Percentiles rank a stretch among this genome's conserved stretches.
Evolutionary conservation across 768 basidiomycete genomes (phyloP).

Genomic region (Trametes sanguinea): DNA sequence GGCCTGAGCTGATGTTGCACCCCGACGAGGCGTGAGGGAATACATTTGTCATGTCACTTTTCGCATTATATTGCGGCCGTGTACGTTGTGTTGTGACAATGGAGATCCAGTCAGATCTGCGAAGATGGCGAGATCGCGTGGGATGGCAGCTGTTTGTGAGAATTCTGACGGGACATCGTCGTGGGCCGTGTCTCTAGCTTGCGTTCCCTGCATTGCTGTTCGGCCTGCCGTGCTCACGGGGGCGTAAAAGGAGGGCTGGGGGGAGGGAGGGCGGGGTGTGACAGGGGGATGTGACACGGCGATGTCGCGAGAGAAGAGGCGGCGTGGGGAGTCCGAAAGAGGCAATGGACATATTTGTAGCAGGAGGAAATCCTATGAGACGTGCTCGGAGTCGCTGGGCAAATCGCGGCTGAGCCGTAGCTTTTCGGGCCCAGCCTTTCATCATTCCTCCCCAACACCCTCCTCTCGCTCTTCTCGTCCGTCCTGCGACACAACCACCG

Average conservation of each 20-base stretch:
- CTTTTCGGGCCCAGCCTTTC: conserved; percentile 25
- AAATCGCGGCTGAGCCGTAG: conserved; percentile 29
- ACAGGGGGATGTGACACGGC: conserved; percentile 28
- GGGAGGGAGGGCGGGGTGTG: conserved; percentile 12
- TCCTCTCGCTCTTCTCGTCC: conserved; percentile 14
- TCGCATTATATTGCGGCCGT: conserved; percentile 16
- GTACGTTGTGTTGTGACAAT: conserved; percentile 16
- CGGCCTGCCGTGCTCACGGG: background rate
- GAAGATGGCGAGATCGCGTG: conserved; percentile 10
- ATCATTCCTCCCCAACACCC: conserved; percentile 21
- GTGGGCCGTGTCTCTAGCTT: background rate
- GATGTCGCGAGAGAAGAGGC: conserved; percentile 24
- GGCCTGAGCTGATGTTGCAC: conserved; percentile 87
- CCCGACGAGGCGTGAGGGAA: conserved; percentile 53
- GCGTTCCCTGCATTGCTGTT: too few species aligned
- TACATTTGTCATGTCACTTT: conserved; percentile 14
- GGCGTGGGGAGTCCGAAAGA: conserved; percentile 26
- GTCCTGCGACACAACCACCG: background rate
- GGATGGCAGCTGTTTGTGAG: background rate
- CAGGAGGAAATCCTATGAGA: conserved; percentile 29
- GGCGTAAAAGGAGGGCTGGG: background rate
- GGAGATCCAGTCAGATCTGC: conserved; percentile 12
- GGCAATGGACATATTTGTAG: conserved; percentile 32
- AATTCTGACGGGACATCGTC: background rate
- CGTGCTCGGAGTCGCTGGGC: conserved; percentile 26